Evolutionary conservation across 768 basidiomycete genomes (phyloP).

Genomic region (Hygrophoropsis aurantiaca): DNA sequence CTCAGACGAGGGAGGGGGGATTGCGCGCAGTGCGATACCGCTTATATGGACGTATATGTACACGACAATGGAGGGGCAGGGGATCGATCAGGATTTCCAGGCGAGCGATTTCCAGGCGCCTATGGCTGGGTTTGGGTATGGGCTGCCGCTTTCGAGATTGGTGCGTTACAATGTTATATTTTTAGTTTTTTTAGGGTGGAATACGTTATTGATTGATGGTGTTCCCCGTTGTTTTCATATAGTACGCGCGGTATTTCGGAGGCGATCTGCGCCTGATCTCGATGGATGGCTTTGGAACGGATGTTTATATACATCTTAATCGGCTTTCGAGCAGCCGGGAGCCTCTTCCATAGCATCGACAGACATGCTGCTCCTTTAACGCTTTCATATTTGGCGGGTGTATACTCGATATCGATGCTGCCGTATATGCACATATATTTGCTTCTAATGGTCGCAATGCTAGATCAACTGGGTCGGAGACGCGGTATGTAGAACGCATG

Average conservation of each 20-base stretch:
- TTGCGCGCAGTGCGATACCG: constrained; percentile 81
- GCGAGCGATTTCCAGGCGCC: constrained; percentile 94
- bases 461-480: not conserved
- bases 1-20: constrained; percentile 95
- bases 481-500: not conserved
- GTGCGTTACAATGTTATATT: constrained; percentile 50
- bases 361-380: too few relatives aligned
- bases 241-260: constrained; percentile 96
- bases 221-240: not conserved
- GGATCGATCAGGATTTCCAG: constrained; percentile 75
- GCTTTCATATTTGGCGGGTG: too few relatives aligned
- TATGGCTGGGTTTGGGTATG: constrained; percentile 97
- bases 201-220: not conserved
- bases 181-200: not conserved
- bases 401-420: too few relatives aligned
- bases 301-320: constrained; percentile 92
- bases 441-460: too few relatives aligned
- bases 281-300: constrained; percentile 98
- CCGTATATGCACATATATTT: too few relatives aligned
- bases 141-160: constrained; percentile 86
- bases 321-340: constrained; percentile 80
- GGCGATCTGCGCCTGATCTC: constrained; percentile 91
- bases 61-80: constrained; percentile 75
- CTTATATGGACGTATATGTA: constrained; percentile 99
- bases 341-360: constrained; percentile 64